Conservation (phyloP, 192 early-diverging fungal genomes). For the Allomyces macrogynus region DNA sequence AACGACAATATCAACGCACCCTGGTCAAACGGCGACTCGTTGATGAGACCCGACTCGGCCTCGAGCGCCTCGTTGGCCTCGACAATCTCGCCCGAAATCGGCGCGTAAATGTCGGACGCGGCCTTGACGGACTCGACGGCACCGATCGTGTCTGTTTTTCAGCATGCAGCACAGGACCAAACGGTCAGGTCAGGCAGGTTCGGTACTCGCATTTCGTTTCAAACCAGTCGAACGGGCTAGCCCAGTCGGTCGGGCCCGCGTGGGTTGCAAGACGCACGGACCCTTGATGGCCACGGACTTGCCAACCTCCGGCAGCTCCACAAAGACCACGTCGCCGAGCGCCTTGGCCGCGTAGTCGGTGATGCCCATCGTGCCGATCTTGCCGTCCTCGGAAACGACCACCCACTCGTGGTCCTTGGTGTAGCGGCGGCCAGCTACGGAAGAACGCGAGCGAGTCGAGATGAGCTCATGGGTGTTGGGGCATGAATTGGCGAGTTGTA, state of each 20-base stretch:
- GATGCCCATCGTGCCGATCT: constrained; percentile 71
- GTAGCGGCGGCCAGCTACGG: constrained; percentile 36
- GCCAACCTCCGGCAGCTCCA: constrained; percentile 62
- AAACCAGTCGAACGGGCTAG: no score
- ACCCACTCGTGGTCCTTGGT: constrained; percentile 90
- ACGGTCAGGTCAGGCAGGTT: constrained; percentile 3
- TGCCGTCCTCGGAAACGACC: constrained; percentile 27
- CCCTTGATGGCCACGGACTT: constrained; percentile 19
- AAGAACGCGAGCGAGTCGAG: neutral
- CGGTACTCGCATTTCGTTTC: constrained; percentile 1
- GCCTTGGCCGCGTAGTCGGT: constrained; percentile 76
- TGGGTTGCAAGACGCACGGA: neutral
- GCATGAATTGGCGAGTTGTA: neutral
- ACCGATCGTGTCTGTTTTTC: constrained; percentile 35
- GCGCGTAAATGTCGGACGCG: constrained; percentile 75
- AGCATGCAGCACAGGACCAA: neutral
- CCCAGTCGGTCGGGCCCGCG: no score
- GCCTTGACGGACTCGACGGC: constrained; percentile 92
- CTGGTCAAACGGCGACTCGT: constrained; percentile 45
- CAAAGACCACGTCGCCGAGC: constrained; percentile 87
- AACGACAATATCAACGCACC: constrained; percentile 20
- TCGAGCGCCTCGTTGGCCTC: constrained; percentile 48
- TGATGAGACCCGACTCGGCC: constrained; percentile 57
- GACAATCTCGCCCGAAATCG: constrained; percentile 60
- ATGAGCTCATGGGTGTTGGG: neutral